These are phyloP conservation scores for Chamaecyparis obtusa DNA, from an alignment of 75 land plant genomes.

Conservation along the genomic window DNA sequence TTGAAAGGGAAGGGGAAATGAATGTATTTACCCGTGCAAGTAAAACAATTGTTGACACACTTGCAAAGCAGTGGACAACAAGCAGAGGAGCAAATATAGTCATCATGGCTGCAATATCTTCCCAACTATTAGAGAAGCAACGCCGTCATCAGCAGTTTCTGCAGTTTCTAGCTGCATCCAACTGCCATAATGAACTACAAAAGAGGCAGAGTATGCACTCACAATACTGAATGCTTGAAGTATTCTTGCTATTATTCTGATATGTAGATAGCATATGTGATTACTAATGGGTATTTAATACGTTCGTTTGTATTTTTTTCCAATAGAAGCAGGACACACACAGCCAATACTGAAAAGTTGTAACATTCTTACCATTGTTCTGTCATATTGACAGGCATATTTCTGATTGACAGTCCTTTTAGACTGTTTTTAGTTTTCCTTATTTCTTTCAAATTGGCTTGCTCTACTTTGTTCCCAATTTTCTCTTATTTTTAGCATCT, in stretches of 20 bases:
- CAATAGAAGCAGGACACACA: too few relatives aligned
- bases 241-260: not conserved
- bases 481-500: not conserved
- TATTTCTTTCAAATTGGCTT: not conserved
- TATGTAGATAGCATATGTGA: not conserved
- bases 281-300: not conserved
- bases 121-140: constrained; percentile 87
- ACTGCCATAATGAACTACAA: constrained; percentile 88
- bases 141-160: constrained; percentile 86
- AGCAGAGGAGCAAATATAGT: constrained; percentile 77
- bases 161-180: constrained; percentile 88
- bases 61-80: constrained; percentile 97
- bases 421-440: not conserved
- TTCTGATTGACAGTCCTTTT: not conserved
- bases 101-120: constrained; percentile 64
- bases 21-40: constrained; percentile 88
- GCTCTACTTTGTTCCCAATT: not conserved
- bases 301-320: not conserved
- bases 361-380: too few relatives aligned
- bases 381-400: too few relatives aligned
- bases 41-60: constrained; percentile 84
- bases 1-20: constrained; percentile 84
- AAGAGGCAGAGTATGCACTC: constrained; percentile 70
- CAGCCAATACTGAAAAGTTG: too few relatives aligned
- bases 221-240: not conserved